Base-by-base conservation (phyloP, 2,329 filamentous ascomycete species). In the Arthrobotrys conoides region DNA sequence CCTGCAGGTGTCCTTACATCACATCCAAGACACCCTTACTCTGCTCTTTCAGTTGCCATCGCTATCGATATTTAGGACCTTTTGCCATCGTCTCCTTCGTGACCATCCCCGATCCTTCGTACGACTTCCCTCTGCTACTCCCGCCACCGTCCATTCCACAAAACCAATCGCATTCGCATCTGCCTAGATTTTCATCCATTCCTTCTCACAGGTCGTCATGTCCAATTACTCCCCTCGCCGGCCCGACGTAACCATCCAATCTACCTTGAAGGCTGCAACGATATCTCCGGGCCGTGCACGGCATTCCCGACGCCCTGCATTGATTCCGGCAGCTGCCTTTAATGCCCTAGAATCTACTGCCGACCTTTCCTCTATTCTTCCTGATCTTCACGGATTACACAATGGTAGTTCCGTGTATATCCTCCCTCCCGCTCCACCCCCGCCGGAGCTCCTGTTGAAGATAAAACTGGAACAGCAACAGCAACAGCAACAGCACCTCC, bases 351-450 rank as follows among this genome's bases (percentile, higher is more conserved):
- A 72, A 46, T 79, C 76, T 2, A 71, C 76, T 5, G 63, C 63
- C 5, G 76, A 79, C 30, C 69, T 79, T 12, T 73, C 76, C 18
- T 69, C 63, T 3, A 79, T 79, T 16, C 57, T 79, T 12, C 76
- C 76, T 14, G 66, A 79, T 20, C 38, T 72, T 5, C 76, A 79
- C 36, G 76, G 76, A 3, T 49, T 72, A 9, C 59, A 71, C 10
- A 67, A 63, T 41, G 72, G 72, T 12, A 30, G 63, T 27, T 71
- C 67, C 10, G 57, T 70, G 12, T 79, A 79, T 48, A 69, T 79
- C 8, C 53, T 79, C 8, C 76, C 76, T 4, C 76, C 76, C 0
- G 57, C 69, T 18, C 63, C 76, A 14, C 76, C 70, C 9, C 76
- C 76, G 20, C 57, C 73, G 1, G 73, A 67, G 8, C 51, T 77